These are phyloP conservation scores for Pichia ethanolica DNA, from an alignment of 805 yeast genomes.

Conservation along the genomic window DNA sequence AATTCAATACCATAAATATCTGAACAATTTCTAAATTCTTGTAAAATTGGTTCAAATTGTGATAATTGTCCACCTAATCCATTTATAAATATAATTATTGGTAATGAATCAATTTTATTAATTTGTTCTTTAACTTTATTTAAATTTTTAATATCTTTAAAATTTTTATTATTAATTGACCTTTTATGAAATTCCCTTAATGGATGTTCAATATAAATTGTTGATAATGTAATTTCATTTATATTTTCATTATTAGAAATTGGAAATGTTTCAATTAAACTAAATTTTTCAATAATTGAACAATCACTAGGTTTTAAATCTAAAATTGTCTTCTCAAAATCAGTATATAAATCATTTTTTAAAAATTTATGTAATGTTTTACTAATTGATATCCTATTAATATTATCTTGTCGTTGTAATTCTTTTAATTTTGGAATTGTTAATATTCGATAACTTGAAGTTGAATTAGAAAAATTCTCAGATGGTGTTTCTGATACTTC, in stretches of 20 bases:
- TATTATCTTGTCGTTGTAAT: conserved; percentile 16
- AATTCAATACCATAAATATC: conserved; percentile 68
- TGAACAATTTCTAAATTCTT: conserved; percentile 52
- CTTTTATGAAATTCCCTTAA: conserved; percentile 30
- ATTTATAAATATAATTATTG: conserved; percentile 64
- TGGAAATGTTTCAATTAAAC: conserved; percentile 33
- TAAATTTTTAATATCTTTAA: conserved; percentile 11
- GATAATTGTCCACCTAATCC: conserved; percentile 88
- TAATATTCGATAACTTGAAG: conserved; percentile 4
- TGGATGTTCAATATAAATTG: conserved; percentile 47
- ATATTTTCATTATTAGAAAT: conserved; percentile 18
- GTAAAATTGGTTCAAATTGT: conserved; percentile 73
- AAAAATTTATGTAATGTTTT: conserved; percentile 10
- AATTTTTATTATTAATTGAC: conserved; percentile 11
- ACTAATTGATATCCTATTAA: not conserved
- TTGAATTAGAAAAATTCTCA: not conserved
- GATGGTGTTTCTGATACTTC: not conserved
- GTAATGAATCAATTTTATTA: conserved; percentile 39
- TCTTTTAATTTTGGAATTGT: conserved; percentile 13
- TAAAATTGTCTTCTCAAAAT: conserved; percentile 37
- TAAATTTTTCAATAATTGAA: conserved; percentile 43
- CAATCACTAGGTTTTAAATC: conserved; percentile 47
- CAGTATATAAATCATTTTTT: conserved; percentile 17
- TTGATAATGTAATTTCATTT: conserved; percentile 32
- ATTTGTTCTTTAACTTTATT: conserved; percentile 18